These are phyloP conservation scores for Tetraselmis striata DNA, from an alignment of 139 green algal species.

Conservation along the genomic window DNA sequence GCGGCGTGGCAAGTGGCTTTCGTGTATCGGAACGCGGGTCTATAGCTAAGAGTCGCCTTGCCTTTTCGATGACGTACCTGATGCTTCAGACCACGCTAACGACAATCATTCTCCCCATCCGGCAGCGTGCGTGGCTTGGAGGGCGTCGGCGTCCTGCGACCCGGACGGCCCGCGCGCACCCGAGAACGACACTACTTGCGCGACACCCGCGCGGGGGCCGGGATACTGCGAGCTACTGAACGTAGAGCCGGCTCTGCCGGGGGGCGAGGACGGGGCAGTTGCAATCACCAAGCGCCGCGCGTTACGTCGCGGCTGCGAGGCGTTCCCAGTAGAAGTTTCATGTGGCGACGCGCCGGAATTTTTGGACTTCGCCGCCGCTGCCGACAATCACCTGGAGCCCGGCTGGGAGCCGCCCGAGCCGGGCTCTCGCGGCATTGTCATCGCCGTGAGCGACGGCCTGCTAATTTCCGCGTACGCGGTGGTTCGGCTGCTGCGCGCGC, in stretches of 20 bases:
- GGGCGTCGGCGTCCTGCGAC: not conserved
- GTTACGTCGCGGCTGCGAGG: not conserved
- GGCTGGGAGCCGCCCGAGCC: not conserved
- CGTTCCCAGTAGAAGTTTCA: not conserved
- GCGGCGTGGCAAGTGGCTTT: too few species aligned
- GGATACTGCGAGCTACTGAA: not conserved
- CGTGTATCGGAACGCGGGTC: too few species aligned
- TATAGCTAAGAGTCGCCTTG: too few species aligned
- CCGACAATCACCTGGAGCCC: not conserved
- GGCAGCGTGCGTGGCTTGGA: not conserved
- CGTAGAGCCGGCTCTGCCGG: not conserved
- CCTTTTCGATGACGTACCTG: too few species aligned
- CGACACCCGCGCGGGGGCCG: too few species aligned
- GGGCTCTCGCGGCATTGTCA: not conserved
- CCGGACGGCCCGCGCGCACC: not conserved
- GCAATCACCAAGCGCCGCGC: not conserved
- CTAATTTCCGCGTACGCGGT: not conserved
- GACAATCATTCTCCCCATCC: too few species aligned
- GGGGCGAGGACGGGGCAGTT: not conserved
- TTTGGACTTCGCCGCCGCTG: not conserved
- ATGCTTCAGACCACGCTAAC: too few species aligned
- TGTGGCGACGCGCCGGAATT: not conserved
- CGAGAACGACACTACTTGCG: not conserved
- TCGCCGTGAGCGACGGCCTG: not conserved
- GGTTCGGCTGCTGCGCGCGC: not conserved